Base-by-base conservation (phyloP, 352 stramenopile genomes). In the Pythium scleroteichum region DNA sequence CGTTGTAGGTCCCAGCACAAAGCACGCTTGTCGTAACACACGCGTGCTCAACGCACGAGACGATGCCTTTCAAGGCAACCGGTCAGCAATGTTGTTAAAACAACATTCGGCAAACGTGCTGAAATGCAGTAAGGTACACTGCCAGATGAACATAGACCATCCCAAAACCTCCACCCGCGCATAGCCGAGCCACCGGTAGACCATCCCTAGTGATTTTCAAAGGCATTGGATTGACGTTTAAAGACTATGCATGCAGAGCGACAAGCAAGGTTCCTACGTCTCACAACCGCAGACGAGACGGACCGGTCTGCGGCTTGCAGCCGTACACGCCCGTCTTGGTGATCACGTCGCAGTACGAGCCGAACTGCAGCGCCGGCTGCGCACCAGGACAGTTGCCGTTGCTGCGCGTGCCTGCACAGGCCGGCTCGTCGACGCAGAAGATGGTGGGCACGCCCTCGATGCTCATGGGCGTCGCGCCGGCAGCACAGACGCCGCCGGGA, bases 281-380 rank as follows among this genome's bases (percentile, higher is more conserved):
- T 44, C 16, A 44, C 38, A 44, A 20, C 13, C 38, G 38, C 38
- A 44, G 38, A 17, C 13, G 13, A 44, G 38, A 20, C 4, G 38
- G 13, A 20, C 38, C 38, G 16, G 13, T 44, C 13, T 20, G 38
- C 10, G 62, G 72, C 62, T 71, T 75, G 64, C 74, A 86, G 10
- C 74, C 76, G 57, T 77, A 86, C 20, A 68, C 70, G 13, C 71
- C 67, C 12, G 74, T 82, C 22, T 68, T 54, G 9, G 4, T 27
- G 26, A 83, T 63, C 17, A 82, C 52, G 23, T 64, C 67, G 44
- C 76, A 86, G 54, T 69, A 77, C 9, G 76, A 79, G 16, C 73
- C 76, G 39, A 69, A 75, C 27, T 47, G 47, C 32, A 86, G 65
- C 16, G 69, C 69, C 5, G 45, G 20, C 62, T 86, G 76, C 3